Evolutionary conservation across 495 filamentous ascomycete species (phyloP).

Genomic region (Podospora anserina): DNA sequence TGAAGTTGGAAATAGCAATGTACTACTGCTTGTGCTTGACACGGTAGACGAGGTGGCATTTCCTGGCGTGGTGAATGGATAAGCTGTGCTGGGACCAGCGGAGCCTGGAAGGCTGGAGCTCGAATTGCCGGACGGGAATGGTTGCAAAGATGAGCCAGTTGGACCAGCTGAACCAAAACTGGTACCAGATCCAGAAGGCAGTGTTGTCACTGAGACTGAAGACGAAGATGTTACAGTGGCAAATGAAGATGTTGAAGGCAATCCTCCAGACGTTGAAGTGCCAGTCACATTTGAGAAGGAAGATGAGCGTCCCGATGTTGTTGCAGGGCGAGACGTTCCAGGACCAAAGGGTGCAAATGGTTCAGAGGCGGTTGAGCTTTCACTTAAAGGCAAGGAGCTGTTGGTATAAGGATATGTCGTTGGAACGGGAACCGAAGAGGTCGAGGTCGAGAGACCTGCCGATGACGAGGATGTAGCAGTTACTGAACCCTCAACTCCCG

Average conservation of each 20-base stretch:
- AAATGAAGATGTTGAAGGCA: background rate
- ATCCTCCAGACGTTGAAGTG: background rate
- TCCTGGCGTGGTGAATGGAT: background rate
- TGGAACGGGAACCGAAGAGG: background rate
- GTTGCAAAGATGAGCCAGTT: background rate
- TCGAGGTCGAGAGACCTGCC: background rate
- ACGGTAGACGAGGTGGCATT: background rate
- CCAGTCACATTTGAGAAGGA: background rate
- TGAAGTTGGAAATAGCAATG: background rate
- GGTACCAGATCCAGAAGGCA: background rate
- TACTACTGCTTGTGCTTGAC: background rate
- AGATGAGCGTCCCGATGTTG: background rate
- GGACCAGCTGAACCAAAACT: background rate
- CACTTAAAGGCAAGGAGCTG: background rate
- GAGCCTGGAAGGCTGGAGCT: slow-evolving; percentile 4
- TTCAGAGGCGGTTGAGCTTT: background rate
- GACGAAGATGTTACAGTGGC: background rate
- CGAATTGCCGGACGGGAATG: background rate
- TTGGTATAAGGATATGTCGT: background rate
- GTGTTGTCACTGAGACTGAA: background rate
- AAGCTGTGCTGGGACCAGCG: background rate
- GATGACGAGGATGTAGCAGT: background rate
- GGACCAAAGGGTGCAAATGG: background rate
- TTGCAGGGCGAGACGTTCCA: background rate
- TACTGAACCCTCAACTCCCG: background rate